Evolutionary conservation across 129 eudicot genomes (phyloP), one percentile per base, ranked within the genome.

Genomic region (Calendula officinalis): DNA sequence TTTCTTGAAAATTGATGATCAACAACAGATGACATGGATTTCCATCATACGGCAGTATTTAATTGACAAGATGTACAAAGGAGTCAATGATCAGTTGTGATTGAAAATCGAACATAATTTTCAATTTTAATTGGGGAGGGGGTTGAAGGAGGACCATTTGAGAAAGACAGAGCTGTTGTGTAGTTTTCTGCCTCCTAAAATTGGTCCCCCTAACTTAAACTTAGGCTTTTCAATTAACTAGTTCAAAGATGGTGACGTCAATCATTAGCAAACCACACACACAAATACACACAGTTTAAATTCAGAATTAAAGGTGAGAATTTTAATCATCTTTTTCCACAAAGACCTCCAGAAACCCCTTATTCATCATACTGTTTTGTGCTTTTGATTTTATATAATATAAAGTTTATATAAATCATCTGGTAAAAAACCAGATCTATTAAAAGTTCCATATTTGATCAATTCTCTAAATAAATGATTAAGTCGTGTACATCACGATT

Each of bases 221-320:
- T 36, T 56, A 45, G 12, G 56, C 42, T 43, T 51, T 62, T 30
- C 17, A 44, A 37, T 37, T 53, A 46, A 69, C 55, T 70, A 54
- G 75, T 43, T 68, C 50, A 62, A 55, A 5, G 65, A 63, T 76
- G 68, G 73, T 64, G 76, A 63, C 70, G 68, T 56, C 38, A 61
- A 69, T 69, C 64, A 68, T 62, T 15, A 45, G 4, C 55, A 51
- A 39, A 63, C 35, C 8, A 32, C 11, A 58, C 56, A 49, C 34
- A 68, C 17, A 7, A 33, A 13, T 4, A 43, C 5, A 43, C 12
- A 55, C 39, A 34, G 12, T 34, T 12, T 4, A 44, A 56, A 13
- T 13, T 33, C 3, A 4, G 12, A 64, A 7, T 14, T 22, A 43
- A 60, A 41, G 68, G 42, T 7, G 38, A 54, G 8, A 16, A 10